Conservation (phyloP, 2,329 filamentous ascomycete genomes). For the Talaromyces sp. region DNA sequence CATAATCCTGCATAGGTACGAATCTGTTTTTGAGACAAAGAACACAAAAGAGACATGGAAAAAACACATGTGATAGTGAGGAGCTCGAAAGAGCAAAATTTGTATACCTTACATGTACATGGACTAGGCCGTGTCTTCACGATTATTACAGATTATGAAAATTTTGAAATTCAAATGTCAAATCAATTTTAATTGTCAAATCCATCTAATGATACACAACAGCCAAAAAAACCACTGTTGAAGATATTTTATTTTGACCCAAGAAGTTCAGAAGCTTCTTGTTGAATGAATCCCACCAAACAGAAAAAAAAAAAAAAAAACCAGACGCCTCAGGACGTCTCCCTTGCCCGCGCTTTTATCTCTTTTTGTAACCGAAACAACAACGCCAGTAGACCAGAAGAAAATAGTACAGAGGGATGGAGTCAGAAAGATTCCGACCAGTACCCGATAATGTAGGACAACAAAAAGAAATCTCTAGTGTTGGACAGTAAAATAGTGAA, state of each 20-base stretch:
- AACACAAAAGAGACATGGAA: too few species aligned
- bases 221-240: background rate
- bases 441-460: background rate
- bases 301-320: background rate
- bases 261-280: constrained; percentile 13
- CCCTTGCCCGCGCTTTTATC: background rate
- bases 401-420: background rate
- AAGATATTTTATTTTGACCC: background rate
- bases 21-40: background rate
- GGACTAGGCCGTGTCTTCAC: too few species aligned
- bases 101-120: background rate
- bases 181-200: too few species aligned
- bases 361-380: background rate
- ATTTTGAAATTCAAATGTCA: too few species aligned
- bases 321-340: background rate
- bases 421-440: background rate
- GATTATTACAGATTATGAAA: too few species aligned
- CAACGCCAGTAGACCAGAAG: background rate
- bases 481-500: background rate
- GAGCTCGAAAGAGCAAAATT: background rate
- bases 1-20: background rate
- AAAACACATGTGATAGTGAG: too few species aligned
- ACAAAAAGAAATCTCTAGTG: background rate
- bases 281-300: constrained; percentile 3
- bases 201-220: background rate